phyloP scores from a whole-genome alignment of 1,284 basidiomycete species.

The Agaricales sp. region DNA sequence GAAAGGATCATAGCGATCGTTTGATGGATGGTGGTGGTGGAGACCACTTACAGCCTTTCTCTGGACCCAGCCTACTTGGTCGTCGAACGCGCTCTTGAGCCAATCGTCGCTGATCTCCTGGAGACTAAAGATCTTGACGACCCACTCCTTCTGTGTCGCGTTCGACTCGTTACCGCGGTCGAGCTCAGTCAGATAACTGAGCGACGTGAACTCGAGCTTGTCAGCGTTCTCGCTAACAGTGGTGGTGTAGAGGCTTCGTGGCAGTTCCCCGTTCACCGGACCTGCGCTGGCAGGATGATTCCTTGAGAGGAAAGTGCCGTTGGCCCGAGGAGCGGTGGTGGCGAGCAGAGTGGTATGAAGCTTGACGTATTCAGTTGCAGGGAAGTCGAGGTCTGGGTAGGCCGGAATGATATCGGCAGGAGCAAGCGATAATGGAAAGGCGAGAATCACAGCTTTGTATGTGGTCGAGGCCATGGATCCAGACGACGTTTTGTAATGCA shows the following conservation, averaged over 20 bases:
- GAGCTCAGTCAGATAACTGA: conserved; percentile 48
- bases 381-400: conserved; percentile 35
- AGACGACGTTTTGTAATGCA: conserved; percentile 32
- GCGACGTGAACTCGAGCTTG: conserved; percentile 78
- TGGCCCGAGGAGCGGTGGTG: conserved; percentile 57
- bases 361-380: conserved; percentile 62
- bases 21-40: too few relatives aligned
- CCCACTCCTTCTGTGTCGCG: conserved; percentile 35
- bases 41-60: conserved; percentile 70
- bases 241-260: background rate
- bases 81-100: conserved; percentile 54
- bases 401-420: background rate
- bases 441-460: conserved; percentile 44
- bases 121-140: conserved; percentile 84
- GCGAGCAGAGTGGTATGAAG: conserved; percentile 87
- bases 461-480: conserved; percentile 12
- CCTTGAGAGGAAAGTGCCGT: conserved; percentile 66
- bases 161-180: background rate
- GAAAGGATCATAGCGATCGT: too few relatives aligned
- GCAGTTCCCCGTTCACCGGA: conserved; percentile 20
- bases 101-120: conserved; percentile 54
- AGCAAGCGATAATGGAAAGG: background rate
- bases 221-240: conserved; percentile 28
- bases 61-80: conserved; percentile 72
- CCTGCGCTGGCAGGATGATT: conserved; percentile 40